These are phyloP conservation scores for Hypoxylon perforatum DNA, from an alignment of 495 filamentous ascomycete genomes.

Conservation along the genomic window DNA sequence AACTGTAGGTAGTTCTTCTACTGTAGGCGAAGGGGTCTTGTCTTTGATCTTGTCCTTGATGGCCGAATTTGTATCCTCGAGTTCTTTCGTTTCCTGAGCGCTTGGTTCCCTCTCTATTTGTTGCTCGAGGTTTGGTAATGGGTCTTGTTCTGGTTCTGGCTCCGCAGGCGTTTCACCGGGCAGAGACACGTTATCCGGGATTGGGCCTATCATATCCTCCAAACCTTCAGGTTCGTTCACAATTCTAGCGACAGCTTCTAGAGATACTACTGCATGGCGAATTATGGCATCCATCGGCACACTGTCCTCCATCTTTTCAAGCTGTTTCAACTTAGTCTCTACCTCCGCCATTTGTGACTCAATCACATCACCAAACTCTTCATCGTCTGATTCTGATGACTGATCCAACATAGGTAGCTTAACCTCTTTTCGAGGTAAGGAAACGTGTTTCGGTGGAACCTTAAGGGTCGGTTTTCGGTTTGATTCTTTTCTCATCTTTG, in stretches of 20 bases:
- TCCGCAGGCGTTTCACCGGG: conserved; percentile 48
- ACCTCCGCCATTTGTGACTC: conserved; percentile 56
- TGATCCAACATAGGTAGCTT: conserved; percentile 44
- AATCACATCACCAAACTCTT: conserved; percentile 64
- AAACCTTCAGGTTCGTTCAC: conserved; percentile 47
- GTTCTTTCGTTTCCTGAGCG: conserved; percentile 41
- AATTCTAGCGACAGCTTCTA: conserved; percentile 49
- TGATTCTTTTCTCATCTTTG: no score
- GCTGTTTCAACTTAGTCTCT: conserved; percentile 53
- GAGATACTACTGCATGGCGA: conserved; percentile 49
- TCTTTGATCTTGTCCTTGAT: conserved; percentile 44
- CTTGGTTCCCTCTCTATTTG: conserved; percentile 53
- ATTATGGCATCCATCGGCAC: conserved; percentile 41
- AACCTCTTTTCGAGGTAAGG: conserved; percentile 45
- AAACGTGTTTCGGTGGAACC: conserved; percentile 28
- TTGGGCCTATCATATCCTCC: conserved; percentile 46
- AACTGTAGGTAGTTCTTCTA: conserved; percentile 32
- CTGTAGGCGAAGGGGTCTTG: conserved; percentile 34
- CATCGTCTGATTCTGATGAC: conserved; percentile 61
- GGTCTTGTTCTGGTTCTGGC: conserved; percentile 38
- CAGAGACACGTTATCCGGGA: conserved; percentile 46
- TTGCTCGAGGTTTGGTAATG: not conserved
- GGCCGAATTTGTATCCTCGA: conserved; percentile 38
- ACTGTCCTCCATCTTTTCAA: conserved; percentile 44
- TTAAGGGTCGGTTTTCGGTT: conserved; percentile 32